A percentile compares a stretch with the other conserved stretches of the same genome.
phyloP scores from a whole-genome alignment of 371 early-diverging fungal species.

The Rhizopus stolonifer region DNA sequence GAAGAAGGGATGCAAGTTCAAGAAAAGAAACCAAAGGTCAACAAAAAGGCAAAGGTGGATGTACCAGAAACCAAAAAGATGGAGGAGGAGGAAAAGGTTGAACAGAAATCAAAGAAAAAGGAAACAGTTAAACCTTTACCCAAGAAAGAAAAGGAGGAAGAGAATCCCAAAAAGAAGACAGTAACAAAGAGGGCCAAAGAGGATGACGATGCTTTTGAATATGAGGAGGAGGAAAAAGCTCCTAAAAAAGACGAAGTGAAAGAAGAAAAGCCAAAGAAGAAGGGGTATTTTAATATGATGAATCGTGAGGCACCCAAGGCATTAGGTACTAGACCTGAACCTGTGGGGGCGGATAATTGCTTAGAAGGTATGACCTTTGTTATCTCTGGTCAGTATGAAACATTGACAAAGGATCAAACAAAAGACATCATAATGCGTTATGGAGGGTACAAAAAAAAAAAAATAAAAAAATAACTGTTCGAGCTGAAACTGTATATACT shows the following conservation, averaged over 20 bases:
- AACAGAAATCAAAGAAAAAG: too few relatives aligned
- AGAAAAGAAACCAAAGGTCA: conserved; percentile 5
- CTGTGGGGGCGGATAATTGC: conserved; percentile 79
- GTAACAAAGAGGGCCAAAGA: too few relatives aligned
- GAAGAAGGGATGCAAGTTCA: neutral
- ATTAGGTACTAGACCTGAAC: conserved; percentile 75
- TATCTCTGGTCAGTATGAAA: conserved; percentile 85
- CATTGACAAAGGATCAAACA: conserved; percentile 76
- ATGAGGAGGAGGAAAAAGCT: too few relatives aligned
- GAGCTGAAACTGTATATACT: neutral
- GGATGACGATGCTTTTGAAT: too few relatives aligned
- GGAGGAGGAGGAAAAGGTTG: too few relatives aligned
- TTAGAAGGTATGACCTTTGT: conserved; percentile 87
- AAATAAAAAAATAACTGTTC: neutral
- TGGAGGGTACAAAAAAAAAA: conserved; percentile 66
- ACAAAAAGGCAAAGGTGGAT: conserved; percentile 5
- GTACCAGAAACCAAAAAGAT: too few relatives aligned
- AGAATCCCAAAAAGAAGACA: too few relatives aligned
- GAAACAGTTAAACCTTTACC: too few relatives aligned
- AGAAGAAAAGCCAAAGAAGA: conserved; percentile 11
- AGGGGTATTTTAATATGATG: conserved; percentile 28
- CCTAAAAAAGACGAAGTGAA: neutral
- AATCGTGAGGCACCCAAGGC: conserved; percentile 60
- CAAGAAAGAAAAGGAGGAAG: too few relatives aligned
- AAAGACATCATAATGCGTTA: conserved; percentile 86